Base-by-base conservation (phyloP, 73 alveolate species). In the Symbiodinium pilosum region DNA sequence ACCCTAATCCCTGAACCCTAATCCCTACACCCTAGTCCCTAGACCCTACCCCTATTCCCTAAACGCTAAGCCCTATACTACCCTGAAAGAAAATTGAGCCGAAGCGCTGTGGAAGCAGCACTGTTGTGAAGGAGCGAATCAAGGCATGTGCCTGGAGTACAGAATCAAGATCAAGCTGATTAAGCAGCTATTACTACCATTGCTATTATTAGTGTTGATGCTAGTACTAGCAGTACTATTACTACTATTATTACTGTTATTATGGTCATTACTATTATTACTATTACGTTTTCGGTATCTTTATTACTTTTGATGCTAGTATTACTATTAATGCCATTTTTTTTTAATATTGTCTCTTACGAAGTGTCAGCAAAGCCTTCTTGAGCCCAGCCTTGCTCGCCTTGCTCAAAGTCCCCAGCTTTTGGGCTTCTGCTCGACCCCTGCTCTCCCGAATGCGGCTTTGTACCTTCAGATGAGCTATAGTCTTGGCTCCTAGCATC, bases 71-170 rank as follows among this genome's bases (percentile, higher is more conserved):
- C 69, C 42, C 3, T 0, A n/a, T 9, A 52, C 30, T 69, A 21
- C 26, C 39, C 24, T 69, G 8, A 24, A 30, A 12, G 8, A 26
- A n/a, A n/a, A n/a, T n/a, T n/a, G n/a, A n/a, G 81, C 56, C 56
- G 21, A 84, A 75, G 41, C 75, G 20, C 97, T 43, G 44, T 36
- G 97, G 97, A 36, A 91, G 88, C 56, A 91, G 40, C 24, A 91
- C 51, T 30, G 97, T 75, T 2, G 97, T 69, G 77, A 69, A 91
- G 89, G 97, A 91, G 77, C 97, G 64, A 83, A 91, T 91, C 77
- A 91, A 64, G n/a, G 52, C 51, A 43, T 91, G 97, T 41, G 97
- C 97, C 88, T 91, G 89, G 71, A 88, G 87, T 87, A 64, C 68
- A 4, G 11, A 54, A 24, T 0, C 28, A 11, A 30, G 32, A 54